Percentiles rank a stretch among this genome's conserved stretches.
Evolutionary conservation across 2,329 filamentous ascomycete genomes (phyloP).

Genomic region (Eutypa lata): DNA sequence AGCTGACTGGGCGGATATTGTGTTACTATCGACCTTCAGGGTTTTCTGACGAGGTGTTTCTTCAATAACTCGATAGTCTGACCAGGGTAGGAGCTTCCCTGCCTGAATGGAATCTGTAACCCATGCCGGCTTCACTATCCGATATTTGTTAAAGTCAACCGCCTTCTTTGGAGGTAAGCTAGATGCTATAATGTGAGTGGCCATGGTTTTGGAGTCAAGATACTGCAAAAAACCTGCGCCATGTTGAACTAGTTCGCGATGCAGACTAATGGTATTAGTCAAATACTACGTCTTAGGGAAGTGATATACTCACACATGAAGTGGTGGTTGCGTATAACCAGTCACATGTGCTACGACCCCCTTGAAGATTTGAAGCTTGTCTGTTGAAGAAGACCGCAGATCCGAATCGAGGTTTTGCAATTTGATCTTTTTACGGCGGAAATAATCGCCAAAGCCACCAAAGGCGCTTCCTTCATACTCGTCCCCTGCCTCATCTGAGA

Average conservation of each 20-base stretch:
- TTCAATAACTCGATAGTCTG: constrained; percentile 77
- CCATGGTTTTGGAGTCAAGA: constrained; percentile 88
- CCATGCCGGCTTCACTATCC: constrained; percentile 94
- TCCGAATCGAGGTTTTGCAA: constrained; percentile 90
- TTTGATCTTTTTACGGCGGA: constrained; percentile 94
- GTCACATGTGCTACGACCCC: constrained; percentile 89
- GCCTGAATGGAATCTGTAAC: constrained; percentile 84
- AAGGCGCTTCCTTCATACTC: constrained; percentile 88
- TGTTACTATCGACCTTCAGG: constrained; percentile 59
- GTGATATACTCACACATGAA: constrained; percentile 63
- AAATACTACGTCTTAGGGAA: neutral
- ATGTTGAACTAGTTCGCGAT: constrained; percentile 82
- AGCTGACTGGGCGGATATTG: constrained; percentile 64
- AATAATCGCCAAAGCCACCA: constrained; percentile 87
- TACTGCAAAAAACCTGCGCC: constrained; percentile 96
- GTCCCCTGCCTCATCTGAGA: constrained; percentile 79
- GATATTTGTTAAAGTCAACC: constrained; percentile 81
- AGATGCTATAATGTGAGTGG: constrained; percentile 93
- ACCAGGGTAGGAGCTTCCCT: constrained; percentile 81
- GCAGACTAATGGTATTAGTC: constrained; percentile 48
- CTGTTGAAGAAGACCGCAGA: constrained; percentile 63
- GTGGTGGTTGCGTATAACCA: constrained; percentile 90
- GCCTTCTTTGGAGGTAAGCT: constrained; percentile 88
- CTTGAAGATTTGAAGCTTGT: constrained; percentile 83
- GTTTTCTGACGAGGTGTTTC: constrained; percentile 81